Evolutionary conservation across 345 rosid species (phyloP).

Genomic region (Aquilaria yunnanensis): DNA sequence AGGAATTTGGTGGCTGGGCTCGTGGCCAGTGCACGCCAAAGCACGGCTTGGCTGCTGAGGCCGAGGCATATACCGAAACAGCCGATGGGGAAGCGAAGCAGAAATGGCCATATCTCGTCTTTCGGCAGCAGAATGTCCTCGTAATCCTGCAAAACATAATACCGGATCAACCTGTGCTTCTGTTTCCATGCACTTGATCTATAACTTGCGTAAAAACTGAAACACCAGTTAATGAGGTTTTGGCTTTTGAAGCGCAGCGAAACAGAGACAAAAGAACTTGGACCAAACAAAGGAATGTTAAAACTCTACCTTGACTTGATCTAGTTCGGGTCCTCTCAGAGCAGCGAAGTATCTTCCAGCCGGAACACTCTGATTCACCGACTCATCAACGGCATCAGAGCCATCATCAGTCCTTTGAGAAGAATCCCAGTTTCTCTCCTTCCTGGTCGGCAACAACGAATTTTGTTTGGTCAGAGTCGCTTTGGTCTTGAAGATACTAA

Average conservation of each 20-base stretch:
- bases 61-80: constrained; percentile 91
- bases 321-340: constrained; percentile 92
- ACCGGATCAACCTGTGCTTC: not conserved
- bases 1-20: constrained; percentile 72
- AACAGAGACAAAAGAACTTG: not conserved
- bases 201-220: too few species aligned
- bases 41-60: constrained; percentile 85
- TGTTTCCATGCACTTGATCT: too few species aligned
- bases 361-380: constrained; percentile 59
- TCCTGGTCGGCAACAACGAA: constrained; percentile 55
- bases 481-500: constrained; percentile 74
- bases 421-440: constrained; percentile 42
- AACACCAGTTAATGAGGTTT: too few species aligned
- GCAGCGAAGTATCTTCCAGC: constrained; percentile 98
- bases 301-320: constrained; percentile 67
- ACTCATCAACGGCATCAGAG: constrained; percentile 35
- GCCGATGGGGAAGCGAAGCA: constrained; percentile 84
- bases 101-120: constrained; percentile 90
- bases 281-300: not conserved
- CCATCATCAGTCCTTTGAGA: constrained; percentile 30
- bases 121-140: constrained; percentile 90
- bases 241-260: too few species aligned
- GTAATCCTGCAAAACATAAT: constrained; percentile 41
- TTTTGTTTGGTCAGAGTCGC: constrained; percentile 76
- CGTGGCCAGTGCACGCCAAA: constrained; percentile 68